These are phyloP conservation scores for Sergeia podlipaevii DNA, from an alignment of 208 protist genomes.

Conservation along the genomic window DNA sequence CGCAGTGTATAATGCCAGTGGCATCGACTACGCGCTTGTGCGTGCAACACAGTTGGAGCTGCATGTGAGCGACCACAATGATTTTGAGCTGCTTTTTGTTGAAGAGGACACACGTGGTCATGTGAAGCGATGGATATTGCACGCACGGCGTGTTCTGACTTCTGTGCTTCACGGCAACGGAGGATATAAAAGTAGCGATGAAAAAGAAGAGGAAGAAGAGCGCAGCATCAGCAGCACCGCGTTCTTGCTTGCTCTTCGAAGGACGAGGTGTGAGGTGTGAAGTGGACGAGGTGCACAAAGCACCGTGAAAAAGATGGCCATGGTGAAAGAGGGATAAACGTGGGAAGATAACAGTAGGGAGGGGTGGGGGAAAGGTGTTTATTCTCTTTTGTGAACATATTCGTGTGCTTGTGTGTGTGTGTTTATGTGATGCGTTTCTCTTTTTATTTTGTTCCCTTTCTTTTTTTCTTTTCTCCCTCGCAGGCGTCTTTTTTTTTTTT, in stretches of 20 bases:
- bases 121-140: constrained; percentile 3
- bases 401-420: background rate
- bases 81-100: constrained; percentile 35
- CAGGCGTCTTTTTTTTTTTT: constrained; percentile 10
- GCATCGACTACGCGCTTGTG: constrained; percentile 38
- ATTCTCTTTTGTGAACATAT: background rate
- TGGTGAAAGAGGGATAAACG: too few relatives aligned
- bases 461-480: constrained; percentile 2
- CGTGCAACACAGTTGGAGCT: constrained; percentile 32
- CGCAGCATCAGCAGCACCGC: background rate
- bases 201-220: background rate
- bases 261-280: background rate
- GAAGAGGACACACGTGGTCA: background rate
- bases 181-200: constrained; percentile 6
- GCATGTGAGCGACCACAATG: constrained; percentile 16
- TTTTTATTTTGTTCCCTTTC: constrained; percentile 7
- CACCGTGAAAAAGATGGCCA: too few relatives aligned
- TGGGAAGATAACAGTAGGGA: too few relatives aligned
- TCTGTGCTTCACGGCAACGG: too few relatives aligned
- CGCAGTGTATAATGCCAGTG: constrained; percentile 23
- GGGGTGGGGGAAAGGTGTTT: too few relatives aligned
- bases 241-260: background rate
- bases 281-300: too few relatives aligned
- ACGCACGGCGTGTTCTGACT: background rate
- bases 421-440: background rate